Percentiles rank a stretch among this genome's conserved stretches.
phyloP scores from a whole-genome alignment of 2,329 filamentous ascomycete species.

The Ramularia collo-cygni region DNA sequence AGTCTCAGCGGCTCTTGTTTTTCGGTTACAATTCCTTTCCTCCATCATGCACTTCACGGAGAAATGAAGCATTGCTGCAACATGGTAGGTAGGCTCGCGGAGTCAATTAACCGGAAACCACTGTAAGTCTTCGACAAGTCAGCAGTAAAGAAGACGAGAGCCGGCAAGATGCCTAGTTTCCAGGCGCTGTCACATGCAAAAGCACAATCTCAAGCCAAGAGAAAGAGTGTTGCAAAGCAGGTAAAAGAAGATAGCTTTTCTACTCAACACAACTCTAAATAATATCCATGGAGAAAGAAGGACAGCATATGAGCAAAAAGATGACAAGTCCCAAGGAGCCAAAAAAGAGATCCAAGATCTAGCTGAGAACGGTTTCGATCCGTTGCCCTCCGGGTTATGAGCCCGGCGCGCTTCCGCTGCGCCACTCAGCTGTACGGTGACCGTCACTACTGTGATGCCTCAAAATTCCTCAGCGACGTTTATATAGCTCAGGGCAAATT shows the following conservation, averaged over 20 bases:
- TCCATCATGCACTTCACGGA: no score
- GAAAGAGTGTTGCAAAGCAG: no score
- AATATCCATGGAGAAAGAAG: no score
- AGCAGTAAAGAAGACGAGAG: neutral
- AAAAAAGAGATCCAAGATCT: slow-evolving; percentile 14
- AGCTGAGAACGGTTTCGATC: slow-evolving; percentile 28
- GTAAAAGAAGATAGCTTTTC: no score
- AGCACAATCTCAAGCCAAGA: no score
- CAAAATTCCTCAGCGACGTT: no score
- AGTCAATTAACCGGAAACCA: neutral
- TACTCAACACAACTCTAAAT: no score
- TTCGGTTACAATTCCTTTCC: neutral
- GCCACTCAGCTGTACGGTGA: no score
- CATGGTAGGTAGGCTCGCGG: neutral
- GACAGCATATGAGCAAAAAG: no score
- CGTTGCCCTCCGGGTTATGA: slow-evolving; percentile 28
- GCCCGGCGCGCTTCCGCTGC: slow-evolving; percentile 20
- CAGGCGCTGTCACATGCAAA: neutral
- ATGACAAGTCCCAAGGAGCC: slow-evolving; percentile 1
- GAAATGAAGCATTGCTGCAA: no score
- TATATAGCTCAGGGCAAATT: no score
- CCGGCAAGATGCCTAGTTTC: neutral
- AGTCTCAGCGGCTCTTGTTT: neutral
- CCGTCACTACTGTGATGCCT: no score
- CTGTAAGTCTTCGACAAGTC: neutral